phyloP scores from a whole-genome alignment of 2,329 filamentous ascomycete species.

The Pseudogymnoascus sp. region DNA sequence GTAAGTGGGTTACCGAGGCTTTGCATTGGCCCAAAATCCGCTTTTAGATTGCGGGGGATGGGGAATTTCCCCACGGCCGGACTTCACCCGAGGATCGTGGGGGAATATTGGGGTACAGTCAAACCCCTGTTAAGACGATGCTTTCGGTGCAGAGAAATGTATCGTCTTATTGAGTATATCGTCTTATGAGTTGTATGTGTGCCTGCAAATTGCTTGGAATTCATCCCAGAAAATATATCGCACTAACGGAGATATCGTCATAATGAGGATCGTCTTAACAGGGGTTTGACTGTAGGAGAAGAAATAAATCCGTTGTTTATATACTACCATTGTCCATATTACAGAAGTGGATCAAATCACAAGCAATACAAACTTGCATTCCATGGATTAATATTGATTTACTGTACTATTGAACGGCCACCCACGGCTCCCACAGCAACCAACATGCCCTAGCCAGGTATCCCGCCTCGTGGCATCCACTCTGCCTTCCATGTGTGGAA shows the following conservation, averaged over 20 bases:
- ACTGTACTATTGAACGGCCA: not conserved
- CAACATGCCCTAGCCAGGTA: not conserved
- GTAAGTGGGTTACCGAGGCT: not conserved
- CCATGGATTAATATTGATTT: not conserved
- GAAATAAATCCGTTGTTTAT: not conserved
- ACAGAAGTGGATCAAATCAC: not conserved
- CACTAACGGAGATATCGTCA: too few relatives aligned
- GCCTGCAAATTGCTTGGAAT: too few relatives aligned
- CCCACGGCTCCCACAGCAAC: not conserved
- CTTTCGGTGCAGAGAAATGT: too few relatives aligned
- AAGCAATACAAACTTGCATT: not conserved
- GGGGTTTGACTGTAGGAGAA: too few relatives aligned
- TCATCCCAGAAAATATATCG: too few relatives aligned
- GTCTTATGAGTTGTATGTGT: too few relatives aligned
- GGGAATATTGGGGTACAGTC: not conserved
- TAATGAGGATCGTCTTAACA: too few relatives aligned
- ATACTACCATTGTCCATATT: not conserved
- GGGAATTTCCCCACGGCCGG: not conserved
- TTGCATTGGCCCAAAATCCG: not conserved
- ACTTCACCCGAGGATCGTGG: not conserved
- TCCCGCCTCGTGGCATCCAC: not conserved
- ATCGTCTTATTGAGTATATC: too few relatives aligned
- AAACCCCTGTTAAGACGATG: too few relatives aligned
- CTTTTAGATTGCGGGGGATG: not conserved
- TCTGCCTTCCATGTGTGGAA: not conserved